Base-by-base conservation (phyloP, 2,329 filamentous ascomycete species). In the Knufia petricola region DNA sequence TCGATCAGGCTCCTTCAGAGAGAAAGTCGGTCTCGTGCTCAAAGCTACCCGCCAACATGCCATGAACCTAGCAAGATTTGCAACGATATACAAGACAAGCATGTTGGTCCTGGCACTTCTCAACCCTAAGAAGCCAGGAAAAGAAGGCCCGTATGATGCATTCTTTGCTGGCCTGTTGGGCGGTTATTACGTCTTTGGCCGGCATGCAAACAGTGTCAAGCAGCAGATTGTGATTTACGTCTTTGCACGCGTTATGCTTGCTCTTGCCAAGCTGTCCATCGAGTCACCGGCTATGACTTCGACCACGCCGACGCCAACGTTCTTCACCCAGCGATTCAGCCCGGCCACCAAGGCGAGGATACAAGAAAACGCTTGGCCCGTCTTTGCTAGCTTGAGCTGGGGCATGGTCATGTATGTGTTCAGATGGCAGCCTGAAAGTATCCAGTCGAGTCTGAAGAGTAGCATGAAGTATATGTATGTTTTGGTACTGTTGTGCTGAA, bases 381-480 rank as follows among this genome's bases (percentile, higher is more conserved):
- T 84, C 1, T 98, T 98, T 69, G 90, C 92, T 36, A 85, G 84
- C 58, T 61, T 90, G 55, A 94, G 84, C 62, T 98, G 92, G 92
- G 92, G 84, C 3, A 73, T 81, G 61, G 88, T 98, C 55, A 98
- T 98, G 92, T 87, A 90, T 70, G 69, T 98, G 52, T 98, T 95
- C 73, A 79, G 85, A 60, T 86, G 85, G 78, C 82, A 96, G 70
- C 88, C 92, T 3, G 87, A 94, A 60, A 87, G 85, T 49, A 77
- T 98, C 63, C 92, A 95, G 75, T 80, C 82, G 52, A 95, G 89
- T 66, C 69, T 98, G 73, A 78, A 87, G 65, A 89, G 82, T 69
- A 95, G 88, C 71, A 98, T 98, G 92, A 86, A 80, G 59, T 98
- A 98, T 63, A 95, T 98, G 73, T 98, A 90, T 63, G 78, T 75